Evolutionary conservation across 257 asterid species (phyloP).

Genomic region (Phtheirospermum japonicum): DNA sequence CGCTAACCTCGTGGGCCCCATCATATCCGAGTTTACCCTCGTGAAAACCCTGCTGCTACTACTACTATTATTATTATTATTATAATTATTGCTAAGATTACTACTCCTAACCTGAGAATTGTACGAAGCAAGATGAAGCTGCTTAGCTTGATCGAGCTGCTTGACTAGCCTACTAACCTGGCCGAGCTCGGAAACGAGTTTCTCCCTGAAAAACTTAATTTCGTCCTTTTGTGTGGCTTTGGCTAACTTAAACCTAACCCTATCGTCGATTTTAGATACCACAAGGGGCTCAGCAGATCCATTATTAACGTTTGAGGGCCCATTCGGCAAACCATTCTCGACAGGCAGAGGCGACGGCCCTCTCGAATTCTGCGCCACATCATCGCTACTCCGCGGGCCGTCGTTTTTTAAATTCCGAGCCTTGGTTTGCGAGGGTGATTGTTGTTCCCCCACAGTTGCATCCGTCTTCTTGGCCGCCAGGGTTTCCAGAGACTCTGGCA

Average conservation of each 20-base stretch:
- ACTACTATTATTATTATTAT: slow-evolving; percentile 37
- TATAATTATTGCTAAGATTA: slow-evolving; percentile 35
- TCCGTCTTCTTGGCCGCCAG: slow-evolving; percentile 9
- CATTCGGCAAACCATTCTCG: slow-evolving; percentile 30
- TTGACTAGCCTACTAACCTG: slow-evolving; percentile 47
- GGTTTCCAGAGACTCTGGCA: slow-evolving; percentile 18
- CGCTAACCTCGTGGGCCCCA: slow-evolving; percentile 34
- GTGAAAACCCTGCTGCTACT: slow-evolving; percentile 44
- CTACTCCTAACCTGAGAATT: slow-evolving; percentile 34
- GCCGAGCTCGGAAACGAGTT: slow-evolving; percentile 57
- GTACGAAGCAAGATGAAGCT: slow-evolving; percentile 46
- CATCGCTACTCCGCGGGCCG: not conserved
- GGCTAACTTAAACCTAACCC: slow-evolving; percentile 50
- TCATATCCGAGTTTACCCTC: slow-evolving; percentile 51
- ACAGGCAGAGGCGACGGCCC: too few species aligned
- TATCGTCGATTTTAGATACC: slow-evolving; percentile 53
- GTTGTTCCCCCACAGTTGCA: not conserved
- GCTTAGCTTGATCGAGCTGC: slow-evolving; percentile 50
- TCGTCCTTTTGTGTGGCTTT: slow-evolving; percentile 47
- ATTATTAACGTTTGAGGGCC: slow-evolving; percentile 6
- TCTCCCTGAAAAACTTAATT: slow-evolving; percentile 47
- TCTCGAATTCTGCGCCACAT: not conserved
- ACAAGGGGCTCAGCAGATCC: slow-evolving; percentile 39
- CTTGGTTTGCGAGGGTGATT: not conserved
- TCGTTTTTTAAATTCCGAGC: slow-evolving; percentile 3